Percentiles rank a stretch among this genome's conserved stretches.
Evolutionary conservation across 192 early-diverging fungal species (phyloP).

Genomic region (Rhizophagus prolifer): DNA sequence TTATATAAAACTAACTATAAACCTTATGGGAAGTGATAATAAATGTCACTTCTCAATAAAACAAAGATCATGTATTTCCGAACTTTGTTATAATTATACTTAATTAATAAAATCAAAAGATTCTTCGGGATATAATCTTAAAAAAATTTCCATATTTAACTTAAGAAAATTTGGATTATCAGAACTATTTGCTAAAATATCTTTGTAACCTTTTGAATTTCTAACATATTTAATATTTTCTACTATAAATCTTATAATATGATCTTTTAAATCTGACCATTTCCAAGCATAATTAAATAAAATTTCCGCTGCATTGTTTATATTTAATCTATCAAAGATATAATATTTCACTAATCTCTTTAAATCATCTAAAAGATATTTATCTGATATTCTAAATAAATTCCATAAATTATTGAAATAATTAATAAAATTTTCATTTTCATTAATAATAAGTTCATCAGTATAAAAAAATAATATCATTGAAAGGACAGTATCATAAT

Average conservation of each 20-base stretch:
- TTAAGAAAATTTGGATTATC: background rate
- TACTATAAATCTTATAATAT: background rate
- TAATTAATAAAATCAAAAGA: too few relatives aligned
- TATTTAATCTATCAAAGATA: background rate
- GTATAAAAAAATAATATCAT: conserved; percentile 14
- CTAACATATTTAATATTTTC: background rate
- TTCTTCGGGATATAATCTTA: too few relatives aligned
- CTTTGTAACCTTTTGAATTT: background rate
- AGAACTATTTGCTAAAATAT: background rate
- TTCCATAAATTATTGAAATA: background rate
- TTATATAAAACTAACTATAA: too few relatives aligned
- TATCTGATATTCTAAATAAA: background rate
- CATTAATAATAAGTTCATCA: background rate
- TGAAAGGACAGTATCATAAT: background rate
- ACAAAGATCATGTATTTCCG: too few relatives aligned
- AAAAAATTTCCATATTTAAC: background rate
- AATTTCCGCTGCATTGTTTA: background rate
- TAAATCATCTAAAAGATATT: conserved; percentile 12
- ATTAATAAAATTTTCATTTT: background rate
- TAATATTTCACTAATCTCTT: background rate
- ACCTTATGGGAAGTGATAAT: too few relatives aligned
- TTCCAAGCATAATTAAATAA: conserved; percentile 13
- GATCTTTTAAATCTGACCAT: conserved; percentile 12
- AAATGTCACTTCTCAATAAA: too few relatives aligned
- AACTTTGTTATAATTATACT: too few relatives aligned